Percentiles rank a stretch among this genome's conserved stretches.
These are phyloP conservation scores for Bipolaris victoriae DNA, from an alignment of 2,329 filamentous ascomycete species.

Conservation along the genomic window DNA sequence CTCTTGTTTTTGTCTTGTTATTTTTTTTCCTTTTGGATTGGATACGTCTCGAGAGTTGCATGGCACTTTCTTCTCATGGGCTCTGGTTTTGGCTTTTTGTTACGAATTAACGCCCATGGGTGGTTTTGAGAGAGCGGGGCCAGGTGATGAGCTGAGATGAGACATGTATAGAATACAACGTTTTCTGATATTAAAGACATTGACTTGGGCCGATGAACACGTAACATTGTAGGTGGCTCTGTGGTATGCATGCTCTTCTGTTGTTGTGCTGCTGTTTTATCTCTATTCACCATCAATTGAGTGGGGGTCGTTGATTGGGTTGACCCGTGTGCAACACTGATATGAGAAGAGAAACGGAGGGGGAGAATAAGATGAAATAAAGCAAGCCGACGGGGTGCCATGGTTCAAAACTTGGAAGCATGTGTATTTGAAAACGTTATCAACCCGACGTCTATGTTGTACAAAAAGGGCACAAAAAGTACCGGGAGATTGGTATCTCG, in stretches of 20 bases:
- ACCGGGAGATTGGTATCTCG: slow-evolving; percentile 40
- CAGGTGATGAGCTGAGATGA: slow-evolving; percentile 2
- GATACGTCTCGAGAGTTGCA: slow-evolving; percentile 12
- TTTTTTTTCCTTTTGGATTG: neutral
- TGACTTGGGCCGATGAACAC: neutral
- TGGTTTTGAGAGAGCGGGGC: neutral
- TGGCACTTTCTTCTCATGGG: slow-evolving; percentile 24
- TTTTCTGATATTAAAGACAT: slow-evolving; percentile 1
- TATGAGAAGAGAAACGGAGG: neutral
- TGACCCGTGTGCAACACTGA: too few relatives aligned
- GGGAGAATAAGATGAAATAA: neutral
- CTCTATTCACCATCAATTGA: too few relatives aligned
- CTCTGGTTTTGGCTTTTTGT: slow-evolving; percentile 19
- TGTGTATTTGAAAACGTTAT: slow-evolving; percentile 45
- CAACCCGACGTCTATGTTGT: slow-evolving; percentile 49
- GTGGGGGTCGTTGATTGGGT: too few relatives aligned
- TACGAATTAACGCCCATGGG: slow-evolving; percentile 5
- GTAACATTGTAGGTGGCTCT: neutral
- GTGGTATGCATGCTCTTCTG: neutral
- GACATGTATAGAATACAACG: slow-evolving; percentile 27
- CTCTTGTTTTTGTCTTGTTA: slow-evolving; percentile 5
- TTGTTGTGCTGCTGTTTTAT: neutral
- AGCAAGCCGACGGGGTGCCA: neutral
- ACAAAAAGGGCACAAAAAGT: slow-evolving; percentile 49
- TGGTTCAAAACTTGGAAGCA: slow-evolving; percentile 25